These are phyloP conservation scores for Teratosphaeria zuluensis DNA, from an alignment of 2,329 filamentous ascomycete species.

Conservation along the genomic window DNA sequence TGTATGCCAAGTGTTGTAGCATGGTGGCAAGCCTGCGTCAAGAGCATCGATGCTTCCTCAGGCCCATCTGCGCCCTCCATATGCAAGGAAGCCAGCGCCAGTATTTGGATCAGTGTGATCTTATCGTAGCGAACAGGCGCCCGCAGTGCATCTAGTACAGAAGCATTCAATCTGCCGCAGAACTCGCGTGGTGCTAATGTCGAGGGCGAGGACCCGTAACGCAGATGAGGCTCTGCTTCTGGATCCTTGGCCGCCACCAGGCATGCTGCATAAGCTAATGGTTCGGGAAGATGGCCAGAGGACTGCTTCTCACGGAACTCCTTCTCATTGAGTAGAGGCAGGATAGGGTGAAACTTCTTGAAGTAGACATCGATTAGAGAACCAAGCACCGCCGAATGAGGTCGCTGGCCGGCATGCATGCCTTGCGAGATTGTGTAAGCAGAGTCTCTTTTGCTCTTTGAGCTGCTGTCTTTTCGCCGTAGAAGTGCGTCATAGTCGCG, in stretches of 20 bases:
- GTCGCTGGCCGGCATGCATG: slow-evolving; percentile 7
- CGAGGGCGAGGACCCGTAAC: slow-evolving; percentile 25
- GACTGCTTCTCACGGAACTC: slow-evolving; percentile 31
- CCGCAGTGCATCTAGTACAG: slow-evolving; percentile 32
- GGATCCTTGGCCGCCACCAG: slow-evolving; percentile 40
- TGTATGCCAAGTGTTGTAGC: slow-evolving; percentile 41
- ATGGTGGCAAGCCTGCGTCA: slow-evolving; percentile 41
- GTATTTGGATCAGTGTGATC: slow-evolving; percentile 37
- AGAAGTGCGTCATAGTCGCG: slow-evolving; percentile 22
- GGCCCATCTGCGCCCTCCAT: slow-evolving; percentile 39
- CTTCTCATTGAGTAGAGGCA: slow-evolving; percentile 37
- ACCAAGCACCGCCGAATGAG: slow-evolving; percentile 26
- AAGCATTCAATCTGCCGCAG: slow-evolving; percentile 35
- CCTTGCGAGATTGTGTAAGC: neutral
- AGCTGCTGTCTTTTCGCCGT: slow-evolving; percentile 12
- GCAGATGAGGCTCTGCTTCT: slow-evolving; percentile 31
- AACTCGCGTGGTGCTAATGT: slow-evolving; percentile 34
- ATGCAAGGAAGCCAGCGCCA: slow-evolving; percentile 39
- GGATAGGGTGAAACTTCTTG: slow-evolving; percentile 35
- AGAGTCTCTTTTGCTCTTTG: slow-evolving; percentile 16
- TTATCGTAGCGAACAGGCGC: slow-evolving; percentile 36
- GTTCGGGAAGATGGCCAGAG: slow-evolving; percentile 27
- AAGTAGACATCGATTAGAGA: slow-evolving; percentile 39
- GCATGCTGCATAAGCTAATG: slow-evolving; percentile 37
- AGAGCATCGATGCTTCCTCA: slow-evolving; percentile 37